Evolutionary conservation across 352 stramenopile genomes (phyloP), one percentile per base, ranked within the genome.

Genomic region (Phytopythium delawarense): DNA sequence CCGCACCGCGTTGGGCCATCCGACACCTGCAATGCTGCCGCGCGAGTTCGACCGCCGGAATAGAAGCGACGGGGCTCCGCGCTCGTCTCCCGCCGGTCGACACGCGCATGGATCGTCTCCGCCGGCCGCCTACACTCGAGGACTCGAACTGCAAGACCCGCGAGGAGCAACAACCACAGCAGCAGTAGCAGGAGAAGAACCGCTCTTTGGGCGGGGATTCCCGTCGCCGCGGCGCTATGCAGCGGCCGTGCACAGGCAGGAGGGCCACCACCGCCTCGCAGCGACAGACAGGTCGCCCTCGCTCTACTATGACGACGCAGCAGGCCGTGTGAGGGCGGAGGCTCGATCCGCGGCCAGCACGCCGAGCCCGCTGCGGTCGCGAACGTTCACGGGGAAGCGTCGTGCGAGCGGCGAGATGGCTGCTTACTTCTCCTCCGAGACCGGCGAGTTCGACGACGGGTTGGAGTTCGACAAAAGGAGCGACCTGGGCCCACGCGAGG

Each of bases 361-460:
- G 18, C 30, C 50, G 3, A 56, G 50, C 28, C 50, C 50, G 50
- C 28, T 56, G 12, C 28, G n/a, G n/a, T 28, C 18, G 44, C 44
- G 52, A 2, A 58, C 35, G 8, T 58, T 48, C 52, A 58, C 52
- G 4, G 52, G 52, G 7, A 58, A 58, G 15, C 52, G 52, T n/a
- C 52, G 52, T 9, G 52, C 52, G 21, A 58, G 52, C n/a, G 52
- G 52, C 52, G 52, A 58, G 25, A 58, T 58, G 30, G 52, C 52
- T 9, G 15, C 23, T 2, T 56, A n/a, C 50, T 44, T 44, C n/a
- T 42, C 50, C 30, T 4, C 18, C 3, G 50, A 56, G 2, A 18
- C 34, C 4, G 50, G 42, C 12, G 50, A 56, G 5, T 18, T 44
- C 34, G 32, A 18, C 35, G 52, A 34, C 8, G 32, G 28, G 9